Conservation (phyloP, 1,284 basidiomycete species). For the Moesziomyces parantarcticus region DNA sequence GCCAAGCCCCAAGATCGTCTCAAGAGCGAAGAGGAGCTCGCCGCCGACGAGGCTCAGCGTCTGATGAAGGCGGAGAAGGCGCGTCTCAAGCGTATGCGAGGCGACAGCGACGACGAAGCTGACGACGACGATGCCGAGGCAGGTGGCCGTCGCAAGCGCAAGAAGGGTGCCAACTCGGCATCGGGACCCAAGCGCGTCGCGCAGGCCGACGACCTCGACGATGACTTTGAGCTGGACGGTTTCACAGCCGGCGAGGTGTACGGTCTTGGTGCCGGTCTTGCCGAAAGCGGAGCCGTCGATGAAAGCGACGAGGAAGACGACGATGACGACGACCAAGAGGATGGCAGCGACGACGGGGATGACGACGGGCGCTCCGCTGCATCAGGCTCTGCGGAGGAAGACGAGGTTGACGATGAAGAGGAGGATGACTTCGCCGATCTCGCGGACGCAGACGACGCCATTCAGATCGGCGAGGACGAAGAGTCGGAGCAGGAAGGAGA, state of each 20-base stretch:
- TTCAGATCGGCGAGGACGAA: constrained; percentile 60
- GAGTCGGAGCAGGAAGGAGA: constrained; percentile 49
- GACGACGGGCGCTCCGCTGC: constrained; percentile 11
- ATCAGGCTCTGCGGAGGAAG: constrained; percentile 51
- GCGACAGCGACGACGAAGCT: constrained; percentile 73
- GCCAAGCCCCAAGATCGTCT: constrained; percentile 94
- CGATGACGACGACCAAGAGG: constrained; percentile 68
- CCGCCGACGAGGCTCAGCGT: constrained; percentile 85
- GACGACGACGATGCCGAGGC: constrained; percentile 67
- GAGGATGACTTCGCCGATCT: constrained; percentile 57
- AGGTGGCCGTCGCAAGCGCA: constrained; percentile 52
- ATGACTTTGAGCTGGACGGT: constrained; percentile 76
- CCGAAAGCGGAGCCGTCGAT: constrained; percentile 67
- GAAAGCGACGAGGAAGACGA: constrained; percentile 65
- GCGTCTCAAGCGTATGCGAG: constrained; percentile 85
- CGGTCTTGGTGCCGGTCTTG: constrained; percentile 57
- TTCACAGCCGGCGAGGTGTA: constrained; percentile 57
- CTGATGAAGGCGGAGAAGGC: constrained; percentile 86
- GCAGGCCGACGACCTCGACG: constrained; percentile 85
- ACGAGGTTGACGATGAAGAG: constrained; percentile 71
- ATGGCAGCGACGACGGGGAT: constrained; percentile 50
- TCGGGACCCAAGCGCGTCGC: constrained; percentile 70
- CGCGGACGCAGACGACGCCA: constrained; percentile 53
- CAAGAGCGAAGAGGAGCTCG: constrained; percentile 94
- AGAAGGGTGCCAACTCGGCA: constrained; percentile 57